A percentile compares a stretch with the other conserved stretches of the same genome.
Conservation (phyloP, 2,329 filamentous ascomycete genomes). For the Cercospora brassicicola region DNA sequence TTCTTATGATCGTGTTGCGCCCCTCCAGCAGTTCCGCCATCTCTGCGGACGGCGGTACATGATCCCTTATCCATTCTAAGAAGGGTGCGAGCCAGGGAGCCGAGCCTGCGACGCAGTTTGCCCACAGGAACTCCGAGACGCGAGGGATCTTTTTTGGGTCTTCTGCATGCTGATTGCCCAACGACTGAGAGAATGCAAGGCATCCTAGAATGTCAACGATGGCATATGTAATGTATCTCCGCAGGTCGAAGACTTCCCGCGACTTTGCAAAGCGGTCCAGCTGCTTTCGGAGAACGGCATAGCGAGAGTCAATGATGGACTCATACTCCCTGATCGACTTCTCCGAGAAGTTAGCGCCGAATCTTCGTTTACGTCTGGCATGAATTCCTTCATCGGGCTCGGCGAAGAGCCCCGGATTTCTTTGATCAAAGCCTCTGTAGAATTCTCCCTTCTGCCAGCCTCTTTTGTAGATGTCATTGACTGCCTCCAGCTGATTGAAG, state of each 20-base stretch:
- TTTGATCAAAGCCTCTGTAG: conserved; percentile 2
- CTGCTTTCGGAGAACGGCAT: not conserved
- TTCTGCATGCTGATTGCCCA: conserved; percentile 8
- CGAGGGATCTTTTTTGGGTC: conserved; percentile 6
- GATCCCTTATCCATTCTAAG: conserved; percentile 6
- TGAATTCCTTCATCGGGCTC: conserved; percentile 6
- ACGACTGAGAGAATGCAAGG: conserved; percentile 3
- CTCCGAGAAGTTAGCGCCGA: conserved; percentile 1
- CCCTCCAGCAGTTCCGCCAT: not conserved
- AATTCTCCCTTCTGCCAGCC: conserved; percentile 9
- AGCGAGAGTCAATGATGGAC: conserved; percentile 5
- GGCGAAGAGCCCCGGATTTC: not conserved
- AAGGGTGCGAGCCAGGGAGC: not conserved
- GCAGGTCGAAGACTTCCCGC: conserved; percentile 5
- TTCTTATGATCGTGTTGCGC: not conserved
- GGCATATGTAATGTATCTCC: conserved; percentile 1
- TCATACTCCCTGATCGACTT: conserved; percentile 1
- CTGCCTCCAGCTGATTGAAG: not conserved
- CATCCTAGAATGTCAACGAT: conserved; percentile 12
- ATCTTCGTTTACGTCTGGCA: not conserved
- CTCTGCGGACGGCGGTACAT: not conserved
- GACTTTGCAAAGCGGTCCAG: not conserved
- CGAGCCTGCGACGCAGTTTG: not conserved
- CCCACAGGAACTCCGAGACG: conserved; percentile 4
- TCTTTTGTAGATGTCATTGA: conserved; percentile 6